Conservation (phyloP, 1,284 basidiomycete species). For the Ganoderma lingzhi region DNA sequence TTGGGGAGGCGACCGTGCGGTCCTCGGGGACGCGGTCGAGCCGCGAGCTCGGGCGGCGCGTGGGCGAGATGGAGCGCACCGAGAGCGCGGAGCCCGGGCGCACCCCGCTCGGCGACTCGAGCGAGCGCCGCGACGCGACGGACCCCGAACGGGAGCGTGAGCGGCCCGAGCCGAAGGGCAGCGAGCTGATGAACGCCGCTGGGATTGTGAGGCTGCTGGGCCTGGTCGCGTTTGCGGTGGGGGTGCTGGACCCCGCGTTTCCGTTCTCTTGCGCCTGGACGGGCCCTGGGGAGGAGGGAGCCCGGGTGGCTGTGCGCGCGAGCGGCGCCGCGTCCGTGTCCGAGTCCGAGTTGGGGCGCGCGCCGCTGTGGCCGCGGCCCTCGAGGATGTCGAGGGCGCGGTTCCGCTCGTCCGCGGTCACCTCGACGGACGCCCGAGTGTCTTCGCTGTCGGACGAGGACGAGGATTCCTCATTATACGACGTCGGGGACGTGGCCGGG, state of each 20-base stretch:
- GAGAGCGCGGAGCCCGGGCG: slow-evolving; percentile 7
- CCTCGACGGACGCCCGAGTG: slow-evolving; percentile 14
- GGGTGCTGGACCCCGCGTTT: neutral
- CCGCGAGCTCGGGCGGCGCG: slow-evolving; percentile 17
- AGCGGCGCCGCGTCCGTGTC: neutral
- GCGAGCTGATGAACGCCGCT: slow-evolving; percentile 3
- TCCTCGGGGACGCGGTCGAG: slow-evolving; percentile 18
- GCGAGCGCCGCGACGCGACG: slow-evolving; percentile 18
- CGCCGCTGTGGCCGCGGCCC: slow-evolving; percentile 10
- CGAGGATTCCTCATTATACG: neutral
- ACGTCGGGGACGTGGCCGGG: neutral
- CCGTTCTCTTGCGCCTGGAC: neutral
- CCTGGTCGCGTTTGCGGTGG: neutral
- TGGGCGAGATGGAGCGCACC: neutral
- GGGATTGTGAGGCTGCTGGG: slow-evolving; percentile 9
- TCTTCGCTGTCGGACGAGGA: neutral
- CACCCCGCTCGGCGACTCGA: neutral
- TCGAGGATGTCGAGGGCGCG: slow-evolving; percentile 30
- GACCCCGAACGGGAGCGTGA: slow-evolving; percentile 24
- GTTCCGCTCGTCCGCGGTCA: slow-evolving; percentile 20
- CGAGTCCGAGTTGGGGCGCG: neutral
- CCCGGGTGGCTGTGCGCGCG: neutral
- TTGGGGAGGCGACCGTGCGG: neutral
- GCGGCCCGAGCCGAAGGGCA: slow-evolving; percentile 8
- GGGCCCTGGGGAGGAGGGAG: neutral